Evolutionary conservation across 306 rosid species (phyloP), one percentile per base, ranked within the genome.

Genomic region (Pyrus pyrifolia): DNA sequence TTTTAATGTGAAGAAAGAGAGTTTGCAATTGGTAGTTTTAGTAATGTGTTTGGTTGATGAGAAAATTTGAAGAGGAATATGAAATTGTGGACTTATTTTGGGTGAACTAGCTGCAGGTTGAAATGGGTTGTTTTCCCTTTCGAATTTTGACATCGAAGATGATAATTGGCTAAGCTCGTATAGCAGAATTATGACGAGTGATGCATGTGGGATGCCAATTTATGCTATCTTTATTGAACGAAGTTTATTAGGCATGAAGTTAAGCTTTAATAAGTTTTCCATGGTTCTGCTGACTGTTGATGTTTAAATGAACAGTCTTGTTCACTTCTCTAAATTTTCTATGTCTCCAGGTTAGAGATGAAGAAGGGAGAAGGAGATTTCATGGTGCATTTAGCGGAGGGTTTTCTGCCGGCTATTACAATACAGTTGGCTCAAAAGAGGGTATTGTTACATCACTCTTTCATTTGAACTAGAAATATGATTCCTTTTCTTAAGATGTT

Each of bases 381-480:
- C 99, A 95, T 75, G 99, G 99, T 13, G 98, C 99, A 29, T 95
- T 95, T 84, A 88, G 93, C 0, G 98, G 98, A 64, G 98, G 99
- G 44, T 95, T 46, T 83, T 95, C 99, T 64, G 98, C 99, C 65
- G 99, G 99, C 75, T 91, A 89, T 84, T 95, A 85, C 82, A 95
- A 95, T 60, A 77, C 98, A 25, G 99, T 82, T 77, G 99, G 99
- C 70, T 84, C 98, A 8, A 92, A 92, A 88, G 97, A 95, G 79
- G 99, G 99, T 92, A 87, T 60, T 42, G 45, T 42, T 9, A 42
- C 15, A 17, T 51, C 71, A 76, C 51, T 25, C 67, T 35, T 73
- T 44, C 31, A n/a, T 29, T 42, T 44, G 76, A 45, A 52, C 69
- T 35, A n/a, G 46, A 76, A 15, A 57, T 80, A 30, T 22, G 11